These are phyloP conservation scores for Aegilops bicornis DNA, from an alignment of 176 grass and related monocot genomes.

Conservation along the genomic window DNA sequence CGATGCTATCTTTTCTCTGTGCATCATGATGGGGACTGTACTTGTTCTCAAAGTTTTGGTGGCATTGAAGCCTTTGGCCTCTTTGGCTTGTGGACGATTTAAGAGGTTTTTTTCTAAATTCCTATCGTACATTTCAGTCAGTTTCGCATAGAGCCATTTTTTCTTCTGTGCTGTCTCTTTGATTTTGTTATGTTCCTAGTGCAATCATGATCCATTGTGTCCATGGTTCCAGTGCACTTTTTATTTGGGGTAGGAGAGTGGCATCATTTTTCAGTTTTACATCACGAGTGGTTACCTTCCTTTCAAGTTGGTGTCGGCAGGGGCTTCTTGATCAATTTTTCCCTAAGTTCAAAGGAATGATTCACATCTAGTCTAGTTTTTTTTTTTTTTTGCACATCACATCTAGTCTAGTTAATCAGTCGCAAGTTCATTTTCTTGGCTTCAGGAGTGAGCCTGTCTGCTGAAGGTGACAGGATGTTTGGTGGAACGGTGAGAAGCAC, in stretches of 20 bases:
- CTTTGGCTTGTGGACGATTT: not conserved
- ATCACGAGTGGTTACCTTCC: not conserved
- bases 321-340: not conserved
- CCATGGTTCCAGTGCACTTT: too few relatives aligned
- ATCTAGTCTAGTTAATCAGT: not conserved
- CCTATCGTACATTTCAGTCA: not conserved
- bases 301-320: not conserved
- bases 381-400: not conserved
- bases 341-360: not conserved
- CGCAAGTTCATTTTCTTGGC: not conserved
- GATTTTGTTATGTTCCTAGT: not conserved
- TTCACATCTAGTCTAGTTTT: not conserved
- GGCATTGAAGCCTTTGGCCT: not conserved
- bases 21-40: too few relatives aligned
- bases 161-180: not conserved
- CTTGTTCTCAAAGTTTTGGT: not conserved
- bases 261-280: not conserved
- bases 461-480: not conserved
- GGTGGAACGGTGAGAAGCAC: not conserved
- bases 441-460: not conserved
- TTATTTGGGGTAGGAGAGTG: conserved; percentile 11
- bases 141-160: not conserved
- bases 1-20: too few relatives aligned
- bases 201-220: too few relatives aligned
- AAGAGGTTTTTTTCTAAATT: not conserved